These are phyloP conservation scores for Begonia fuchsioides DNA, from an alignment of 306 rosid genomes.

Conservation along the genomic window DNA sequence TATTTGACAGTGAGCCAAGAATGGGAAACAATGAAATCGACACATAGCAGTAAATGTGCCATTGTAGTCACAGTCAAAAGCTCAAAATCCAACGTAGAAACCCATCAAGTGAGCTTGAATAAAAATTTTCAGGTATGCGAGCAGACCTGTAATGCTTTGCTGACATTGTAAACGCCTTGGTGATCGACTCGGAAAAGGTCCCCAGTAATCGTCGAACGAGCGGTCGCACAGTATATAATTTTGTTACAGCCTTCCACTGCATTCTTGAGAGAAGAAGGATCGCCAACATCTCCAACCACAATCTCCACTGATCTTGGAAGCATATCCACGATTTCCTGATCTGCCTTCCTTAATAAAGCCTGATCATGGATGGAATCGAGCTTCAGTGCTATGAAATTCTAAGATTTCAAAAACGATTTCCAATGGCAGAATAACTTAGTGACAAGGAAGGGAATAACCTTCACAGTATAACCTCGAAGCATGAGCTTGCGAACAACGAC, in stretches of 20 bases:
- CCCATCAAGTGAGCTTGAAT: neutral
- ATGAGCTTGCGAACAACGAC: constrained; percentile 82
- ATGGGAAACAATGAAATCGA: too few relatives aligned
- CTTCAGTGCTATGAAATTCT: neutral
- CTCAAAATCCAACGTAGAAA: neutral
- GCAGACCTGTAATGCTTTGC: constrained; percentile 82
- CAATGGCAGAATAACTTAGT: neutral
- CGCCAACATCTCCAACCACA: constrained; percentile 80
- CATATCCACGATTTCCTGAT: constrained; percentile 45
- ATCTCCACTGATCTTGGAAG: constrained; percentile 92
- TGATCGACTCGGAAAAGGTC: constrained; percentile 89
- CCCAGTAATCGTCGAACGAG: constrained; percentile 71
- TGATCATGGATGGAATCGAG: constrained; percentile 10
- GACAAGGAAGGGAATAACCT: constrained; percentile 22
- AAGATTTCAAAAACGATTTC: neutral
- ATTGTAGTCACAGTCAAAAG: neutral
- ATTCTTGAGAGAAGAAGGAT: constrained; percentile 37
- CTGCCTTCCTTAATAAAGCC: constrained; percentile 82
- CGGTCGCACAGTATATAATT: constrained; percentile 89
- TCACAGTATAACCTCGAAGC: constrained; percentile 82
- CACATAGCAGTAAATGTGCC: neutral
- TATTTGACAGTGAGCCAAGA: too few relatives aligned
- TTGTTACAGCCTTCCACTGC: constrained; percentile 77
- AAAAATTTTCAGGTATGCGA: neutral
- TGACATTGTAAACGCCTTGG: constrained; percentile 67